Evolutionary conservation across 768 basidiomycete genomes (phyloP).

Genomic region (Boletus eberwhitei): DNA sequence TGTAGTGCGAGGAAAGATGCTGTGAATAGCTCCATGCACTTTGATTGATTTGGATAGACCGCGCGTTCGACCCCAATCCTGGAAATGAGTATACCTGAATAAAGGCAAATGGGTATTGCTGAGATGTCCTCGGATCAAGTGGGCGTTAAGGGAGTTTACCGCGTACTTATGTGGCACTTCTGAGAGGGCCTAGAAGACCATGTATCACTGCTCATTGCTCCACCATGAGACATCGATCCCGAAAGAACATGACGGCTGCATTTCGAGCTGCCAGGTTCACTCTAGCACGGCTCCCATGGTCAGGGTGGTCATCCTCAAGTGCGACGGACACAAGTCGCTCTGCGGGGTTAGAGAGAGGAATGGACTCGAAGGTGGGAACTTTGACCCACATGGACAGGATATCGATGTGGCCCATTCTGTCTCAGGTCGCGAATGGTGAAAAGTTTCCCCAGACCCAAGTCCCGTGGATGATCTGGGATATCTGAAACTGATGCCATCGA

Average conservation of each 20-base stretch:
- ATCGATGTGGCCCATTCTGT: background rate
- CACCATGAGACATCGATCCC: constrained; percentile 6
- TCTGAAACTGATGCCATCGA: constrained; percentile 9
- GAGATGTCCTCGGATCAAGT: constrained; percentile 13
- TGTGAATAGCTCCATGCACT: background rate
- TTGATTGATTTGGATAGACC: background rate
- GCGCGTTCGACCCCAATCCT: background rate
- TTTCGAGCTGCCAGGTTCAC: background rate
- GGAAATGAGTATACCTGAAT: constrained; percentile 1
- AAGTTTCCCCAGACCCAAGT: background rate
- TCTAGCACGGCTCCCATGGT: constrained; percentile 12
- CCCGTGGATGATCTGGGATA: constrained; percentile 6
- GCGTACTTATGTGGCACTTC: background rate
- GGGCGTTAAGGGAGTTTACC: background rate
- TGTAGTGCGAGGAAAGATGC: background rate
- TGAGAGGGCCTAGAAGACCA: background rate
- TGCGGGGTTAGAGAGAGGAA: constrained; percentile 13
- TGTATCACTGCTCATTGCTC: constrained; percentile 1
- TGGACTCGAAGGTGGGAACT: background rate
- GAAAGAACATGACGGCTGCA: background rate
- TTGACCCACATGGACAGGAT: background rate
- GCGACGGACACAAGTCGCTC: background rate
- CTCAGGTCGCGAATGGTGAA: background rate
- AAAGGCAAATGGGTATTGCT: background rate
- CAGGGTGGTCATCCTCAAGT: constrained; percentile 9